A percentile compares a stretch with the other conserved stretches of the same genome.
phyloP scores from a whole-genome alignment of 2,329 filamentous ascomycete species.

The Xylariales sp. region DNA sequence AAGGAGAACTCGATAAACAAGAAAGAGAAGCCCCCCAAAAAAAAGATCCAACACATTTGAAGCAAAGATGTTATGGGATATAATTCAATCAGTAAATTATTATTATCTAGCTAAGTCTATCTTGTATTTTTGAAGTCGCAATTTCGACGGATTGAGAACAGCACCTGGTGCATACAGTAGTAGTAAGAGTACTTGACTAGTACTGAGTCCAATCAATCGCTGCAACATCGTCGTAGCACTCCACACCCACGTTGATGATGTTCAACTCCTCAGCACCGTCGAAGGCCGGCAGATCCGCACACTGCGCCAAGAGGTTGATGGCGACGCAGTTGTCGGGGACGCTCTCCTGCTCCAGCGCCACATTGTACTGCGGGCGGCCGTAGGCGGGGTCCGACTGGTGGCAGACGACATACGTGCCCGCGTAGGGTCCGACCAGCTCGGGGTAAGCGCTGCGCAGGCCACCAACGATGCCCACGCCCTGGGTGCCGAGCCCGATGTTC shows the following conservation, averaged over 20 bases:
- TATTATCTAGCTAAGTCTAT: too few relatives aligned
- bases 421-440: slow-evolving; percentile 2
- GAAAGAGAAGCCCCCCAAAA: too few relatives aligned
- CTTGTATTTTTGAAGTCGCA: too few relatives aligned
- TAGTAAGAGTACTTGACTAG: too few relatives aligned
- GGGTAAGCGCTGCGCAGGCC: slow-evolving; percentile 6
- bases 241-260: slow-evolving; percentile 1
- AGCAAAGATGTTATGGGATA: too few relatives aligned
- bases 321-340: slow-evolving; percentile 7
- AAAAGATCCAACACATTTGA: too few relatives aligned
- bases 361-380: slow-evolving; percentile 3
- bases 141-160: too few relatives aligned
- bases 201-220: slow-evolving; percentile 7
- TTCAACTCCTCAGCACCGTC: slow-evolving; percentile 5
- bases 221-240: slow-evolving; percentile 5
- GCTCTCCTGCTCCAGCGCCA: background rate
- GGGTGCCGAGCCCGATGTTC: slow-evolving; percentile 2
- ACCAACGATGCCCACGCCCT: slow-evolving; percentile 1
- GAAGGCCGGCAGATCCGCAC: slow-evolving; percentile 1
- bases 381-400: slow-evolving; percentile 2
- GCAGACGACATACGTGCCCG: slow-evolving; percentile 4
- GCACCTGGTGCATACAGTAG: too few relatives aligned
- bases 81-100: too few relatives aligned
- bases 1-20: too few relatives aligned
- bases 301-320: slow-evolving; percentile 4